Evolutionary conservation across 2,329 filamentous ascomycete species (phyloP).

Genomic region (Lasiodiplodia hormozganensis): DNA sequence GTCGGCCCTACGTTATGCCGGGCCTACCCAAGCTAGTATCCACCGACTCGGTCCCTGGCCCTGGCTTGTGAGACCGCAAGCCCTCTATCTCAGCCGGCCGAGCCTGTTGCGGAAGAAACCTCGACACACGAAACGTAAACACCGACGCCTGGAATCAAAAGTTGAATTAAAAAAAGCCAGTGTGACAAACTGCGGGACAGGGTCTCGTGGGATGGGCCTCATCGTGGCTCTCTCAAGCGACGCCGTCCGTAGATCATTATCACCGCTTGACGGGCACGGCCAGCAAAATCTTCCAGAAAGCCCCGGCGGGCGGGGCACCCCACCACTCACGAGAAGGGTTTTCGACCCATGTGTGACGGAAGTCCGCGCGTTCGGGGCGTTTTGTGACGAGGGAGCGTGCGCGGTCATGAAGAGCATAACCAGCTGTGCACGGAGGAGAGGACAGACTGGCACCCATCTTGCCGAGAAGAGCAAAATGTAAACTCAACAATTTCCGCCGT

Average conservation of each 20-base stretch:
- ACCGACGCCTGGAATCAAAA: neutral
- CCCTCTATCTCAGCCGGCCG: constrained; percentile 2
- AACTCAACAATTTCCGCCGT: constrained; percentile 28
- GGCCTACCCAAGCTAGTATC: neutral
- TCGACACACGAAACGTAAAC: constrained; percentile 17
- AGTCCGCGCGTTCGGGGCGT: constrained; percentile 26
- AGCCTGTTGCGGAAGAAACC: neutral
- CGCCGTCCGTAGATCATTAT: constrained; percentile 26
- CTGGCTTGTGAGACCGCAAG: neutral
- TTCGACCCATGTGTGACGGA: constrained; percentile 23
- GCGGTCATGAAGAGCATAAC: constrained; percentile 26
- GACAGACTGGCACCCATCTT: constrained; percentile 23
- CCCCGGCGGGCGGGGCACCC: constrained; percentile 21
- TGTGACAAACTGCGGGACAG: constrained; percentile 22
- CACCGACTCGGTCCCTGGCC: neutral
- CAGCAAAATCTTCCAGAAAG: constrained; percentile 30
- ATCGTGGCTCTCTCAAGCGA: constrained; percentile 18
- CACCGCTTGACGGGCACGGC: constrained; percentile 27
- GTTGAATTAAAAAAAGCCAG: constrained; percentile 7
- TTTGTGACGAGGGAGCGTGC: constrained; percentile 25
- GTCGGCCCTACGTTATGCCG: neutral
- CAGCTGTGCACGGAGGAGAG: constrained; percentile 12
- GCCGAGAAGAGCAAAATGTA: constrained; percentile 28
- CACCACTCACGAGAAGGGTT: constrained; percentile 18
- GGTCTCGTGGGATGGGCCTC: constrained; percentile 15